Base-by-base conservation (phyloP, 164 flowering plant genomes). In the Chimonanthus praecox region DNA sequence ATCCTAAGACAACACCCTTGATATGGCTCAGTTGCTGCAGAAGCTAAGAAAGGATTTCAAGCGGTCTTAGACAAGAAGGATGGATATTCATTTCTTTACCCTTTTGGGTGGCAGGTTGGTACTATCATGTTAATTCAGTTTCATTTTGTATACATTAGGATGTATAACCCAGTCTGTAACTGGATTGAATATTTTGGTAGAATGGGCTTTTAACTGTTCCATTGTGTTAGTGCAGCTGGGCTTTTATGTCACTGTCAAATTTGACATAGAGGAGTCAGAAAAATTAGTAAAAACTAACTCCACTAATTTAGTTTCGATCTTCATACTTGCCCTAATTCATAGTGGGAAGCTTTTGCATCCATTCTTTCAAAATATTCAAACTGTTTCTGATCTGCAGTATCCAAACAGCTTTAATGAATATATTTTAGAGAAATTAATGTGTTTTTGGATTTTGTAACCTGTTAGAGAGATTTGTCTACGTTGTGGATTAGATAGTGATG, bases 11-110 rank as follows among this genome's bases (percentile, higher is more conserved):
- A 82, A 82, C 84, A 81, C 86, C 82, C 80, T 88, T 90, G 89
- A 85, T 92, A 82, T 90, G 88, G 86, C 84, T 87, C 92, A 91
- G 98, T 91, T 89, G 98, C 98, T 89, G 97, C 90, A 89, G 97
- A 95, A 84, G 71, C 81, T 71, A 88, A 85, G 73, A 95, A 95
- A 80, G 96, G 94, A 77, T 92, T 87, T 78, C 82, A 87, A 58
- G 47, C 88, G 13, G 91, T 88, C 75, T 67, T 66, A n/a, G 99
- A 92, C 87, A 85, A 88, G 77, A 91, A 85, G 79, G 97, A 92
- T 75, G 91, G 90, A 72, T 92, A 92, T 75, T 80, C 86, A 47
- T 89, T 90, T 79, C 78, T 88, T 54, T 92, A 90, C 73, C 97
- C 97, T 64, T 94, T 94, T 82, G 98, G 99, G 64, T 95, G 97